Base-by-base conservation (phyloP, 2,329 filamentous ascomycete species). In the Penicillium sp. region DNA sequence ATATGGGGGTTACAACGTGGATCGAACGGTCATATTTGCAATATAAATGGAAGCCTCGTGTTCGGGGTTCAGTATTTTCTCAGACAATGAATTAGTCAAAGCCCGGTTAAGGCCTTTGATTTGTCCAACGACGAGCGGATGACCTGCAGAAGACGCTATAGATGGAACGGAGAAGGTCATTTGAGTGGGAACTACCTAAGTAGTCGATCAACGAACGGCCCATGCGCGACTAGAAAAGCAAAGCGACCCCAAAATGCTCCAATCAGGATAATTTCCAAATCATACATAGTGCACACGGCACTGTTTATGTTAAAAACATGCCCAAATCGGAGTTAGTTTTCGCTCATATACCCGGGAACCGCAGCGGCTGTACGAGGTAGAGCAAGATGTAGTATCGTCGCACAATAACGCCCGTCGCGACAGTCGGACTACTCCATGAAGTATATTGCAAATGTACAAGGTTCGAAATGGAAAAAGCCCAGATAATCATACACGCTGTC, bases 141-240 rank as follows among this genome's bases (percentile, higher is more conserved):
- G 67, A 69, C 67, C 60, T 49, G 23, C 35, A 40, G 38, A 38
- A 50, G 35, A 33, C 15, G 15, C 56, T 40, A 42, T 59, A 53
- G 53, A 52, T 25, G 21, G 49, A 47, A 15, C 53, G 41, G n/a
- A 54, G 33, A 59, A 38, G 62, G 68, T 70, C 69, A 71, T 62
- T 68, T 70, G 69, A 66, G 63, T 62, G 59, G 64, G 59, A 62
- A 61, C 62, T 66, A 63, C 54, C 3, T 12, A 37, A 21, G 21
- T 31, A 51, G 64, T 52, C 60, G 66, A 69, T 68, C 64, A 62
- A 67, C 61, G 66, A 63, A 67, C 61, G 67, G 68, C 38, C 69
- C 69, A 67, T 71, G 68, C 68, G 63, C 59, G 29, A 42, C 31
- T 49, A 54, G 47, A 50, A 52, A 57, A 56, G 40, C 29, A 54